phyloP scores from a whole-genome alignment of 2,329 filamentous ascomycete genomes.

The Cordyceps javanica region DNA sequence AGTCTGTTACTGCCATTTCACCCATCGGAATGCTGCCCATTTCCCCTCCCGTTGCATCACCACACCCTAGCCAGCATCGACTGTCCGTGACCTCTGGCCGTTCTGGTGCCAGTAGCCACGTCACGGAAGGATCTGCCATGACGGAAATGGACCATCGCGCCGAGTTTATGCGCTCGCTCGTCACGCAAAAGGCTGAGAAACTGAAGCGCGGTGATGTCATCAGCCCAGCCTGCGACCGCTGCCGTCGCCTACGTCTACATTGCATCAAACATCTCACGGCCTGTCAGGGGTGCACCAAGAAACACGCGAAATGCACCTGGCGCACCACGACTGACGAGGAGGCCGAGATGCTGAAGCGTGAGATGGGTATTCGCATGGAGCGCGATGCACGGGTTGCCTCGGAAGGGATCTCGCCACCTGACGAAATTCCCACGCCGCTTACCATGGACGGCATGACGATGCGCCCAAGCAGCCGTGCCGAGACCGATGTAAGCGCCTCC shows the following conservation, averaged over 20 bases:
- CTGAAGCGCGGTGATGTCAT: slow-evolving; percentile 68
- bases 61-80: slow-evolving; percentile 16
- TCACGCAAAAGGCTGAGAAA: slow-evolving; percentile 70
- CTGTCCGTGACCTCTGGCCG: slow-evolving; percentile 13
- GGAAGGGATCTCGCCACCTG: neutral
- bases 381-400: neutral
- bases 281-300: slow-evolving; percentile 82
- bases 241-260: slow-evolving; percentile 70
- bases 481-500: slow-evolving; percentile 11
- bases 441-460: neutral
- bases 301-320: slow-evolving; percentile 86
- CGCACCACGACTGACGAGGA: slow-evolving; percentile 74
- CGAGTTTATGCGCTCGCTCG: slow-evolving; percentile 43
- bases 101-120: slow-evolving; percentile 16
- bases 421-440: neutral
- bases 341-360: slow-evolving; percentile 25
- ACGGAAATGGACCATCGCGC: slow-evolving; percentile 24
- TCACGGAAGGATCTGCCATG: slow-evolving; percentile 18
- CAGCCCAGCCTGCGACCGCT: slow-evolving; percentile 77
- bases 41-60: slow-evolving; percentile 22
- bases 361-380: slow-evolving; percentile 19
- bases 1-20: slow-evolving; percentile 22
- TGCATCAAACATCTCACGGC: slow-evolving; percentile 83
- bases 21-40: slow-evolving; percentile 20
- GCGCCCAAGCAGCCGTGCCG: slow-evolving; percentile 13